These are phyloP conservation scores for Pterocarpus macrocarpus DNA, from an alignment of 306 rosid genomes.

Conservation along the genomic window DNA sequence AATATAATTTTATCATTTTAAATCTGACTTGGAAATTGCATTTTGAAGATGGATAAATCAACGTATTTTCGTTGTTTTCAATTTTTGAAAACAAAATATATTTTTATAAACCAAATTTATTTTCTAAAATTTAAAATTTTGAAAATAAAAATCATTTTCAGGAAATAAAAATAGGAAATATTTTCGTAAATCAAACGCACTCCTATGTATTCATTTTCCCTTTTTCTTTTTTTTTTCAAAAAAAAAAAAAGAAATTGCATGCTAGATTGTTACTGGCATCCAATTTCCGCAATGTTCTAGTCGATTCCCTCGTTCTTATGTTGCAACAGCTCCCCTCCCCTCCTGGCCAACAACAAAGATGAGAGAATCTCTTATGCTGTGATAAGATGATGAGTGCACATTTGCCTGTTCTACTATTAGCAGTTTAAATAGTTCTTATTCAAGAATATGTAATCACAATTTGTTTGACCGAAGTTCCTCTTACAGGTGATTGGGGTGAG, in stretches of 20 bases:
- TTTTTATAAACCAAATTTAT: no score
- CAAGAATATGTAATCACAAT: neutral
- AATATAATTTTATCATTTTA: no score
- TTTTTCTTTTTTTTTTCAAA: conserved; percentile 33
- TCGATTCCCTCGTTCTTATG: conserved; percentile 8
- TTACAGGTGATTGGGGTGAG: conserved; percentile 50
- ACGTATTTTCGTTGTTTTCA: no score
- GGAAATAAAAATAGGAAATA: no score
- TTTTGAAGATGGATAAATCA: no score
- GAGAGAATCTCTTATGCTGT: neutral
- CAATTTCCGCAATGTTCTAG: neutral
- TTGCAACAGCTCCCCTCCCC: neutral
- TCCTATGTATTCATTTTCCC: neutral
- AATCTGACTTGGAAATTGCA: no score
- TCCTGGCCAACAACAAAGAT: conserved; percentile 26
- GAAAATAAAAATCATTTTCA: no score
- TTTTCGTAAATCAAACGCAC: neutral
- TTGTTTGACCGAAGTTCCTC: conserved; percentile 12
- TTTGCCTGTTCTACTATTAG: neutral
- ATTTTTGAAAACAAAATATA: no score
- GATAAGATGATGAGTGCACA: neutral
- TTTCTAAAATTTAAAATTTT: no score
- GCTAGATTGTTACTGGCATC: neutral
- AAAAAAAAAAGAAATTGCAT: conserved; percentile 22
- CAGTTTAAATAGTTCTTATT: neutral